phyloP scores from a whole-genome alignment of 305 asterid genomes.

The Plantago lanceolata region DNA sequence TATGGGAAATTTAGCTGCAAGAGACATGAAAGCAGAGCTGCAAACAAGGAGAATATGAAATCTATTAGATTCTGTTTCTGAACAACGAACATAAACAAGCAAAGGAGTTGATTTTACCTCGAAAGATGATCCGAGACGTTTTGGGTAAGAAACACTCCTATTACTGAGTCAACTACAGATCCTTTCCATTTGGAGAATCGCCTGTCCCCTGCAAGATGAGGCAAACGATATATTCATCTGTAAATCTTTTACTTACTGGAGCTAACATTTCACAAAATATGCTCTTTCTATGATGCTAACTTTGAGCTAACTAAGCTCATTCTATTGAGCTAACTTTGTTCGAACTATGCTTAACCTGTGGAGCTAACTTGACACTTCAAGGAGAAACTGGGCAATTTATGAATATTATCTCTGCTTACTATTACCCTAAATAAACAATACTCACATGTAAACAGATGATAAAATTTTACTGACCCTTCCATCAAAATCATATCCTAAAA shows the following conservation, averaged over 20 bases:
- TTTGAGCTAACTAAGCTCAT: too few species aligned
- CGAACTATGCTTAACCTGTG: background rate
- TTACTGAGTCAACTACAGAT: slow-evolving; percentile 92
- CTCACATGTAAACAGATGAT: background rate
- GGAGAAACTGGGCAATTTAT: background rate
- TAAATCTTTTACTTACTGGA: background rate
- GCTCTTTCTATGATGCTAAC: too few species aligned
- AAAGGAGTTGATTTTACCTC: slow-evolving; percentile 45
- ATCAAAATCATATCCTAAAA: background rate
- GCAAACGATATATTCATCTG: background rate
- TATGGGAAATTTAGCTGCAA: slow-evolving; percentile 77
- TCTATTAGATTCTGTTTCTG: slow-evolving; percentile 16
- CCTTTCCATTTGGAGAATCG: slow-evolving; percentile 96
- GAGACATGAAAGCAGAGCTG: slow-evolving; percentile 94
- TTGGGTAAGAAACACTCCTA: slow-evolving; percentile 95
- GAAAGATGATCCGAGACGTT: slow-evolving; percentile 96
- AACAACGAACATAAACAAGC: slow-evolving; percentile 4
- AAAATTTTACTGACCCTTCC: background rate
- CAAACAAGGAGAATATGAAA: slow-evolving; percentile 26
- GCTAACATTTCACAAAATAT: background rate
- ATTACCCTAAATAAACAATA: background rate
- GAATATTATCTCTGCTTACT: background rate
- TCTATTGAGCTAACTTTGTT: background rate
- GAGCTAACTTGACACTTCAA: background rate
- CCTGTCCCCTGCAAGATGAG: slow-evolving; percentile 64